Evolutionary conservation across 2,329 filamentous ascomycete genomes (phyloP).

Genomic region (Ophioceras dolichostomum): DNA sequence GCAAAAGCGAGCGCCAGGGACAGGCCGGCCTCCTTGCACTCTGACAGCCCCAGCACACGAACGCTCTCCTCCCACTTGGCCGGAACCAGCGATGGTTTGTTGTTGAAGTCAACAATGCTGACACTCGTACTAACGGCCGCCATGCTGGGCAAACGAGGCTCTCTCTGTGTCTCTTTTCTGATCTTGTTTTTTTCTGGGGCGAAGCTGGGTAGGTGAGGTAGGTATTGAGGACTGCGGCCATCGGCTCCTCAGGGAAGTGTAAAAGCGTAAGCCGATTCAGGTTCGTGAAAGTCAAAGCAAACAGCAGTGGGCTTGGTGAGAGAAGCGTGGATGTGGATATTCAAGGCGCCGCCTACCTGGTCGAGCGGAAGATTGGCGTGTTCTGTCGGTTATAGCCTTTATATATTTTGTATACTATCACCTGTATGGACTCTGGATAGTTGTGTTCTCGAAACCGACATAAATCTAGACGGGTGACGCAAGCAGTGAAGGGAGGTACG

Average conservation of each 20-base stretch:
- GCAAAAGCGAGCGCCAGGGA: conserved; percentile 70
- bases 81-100: conserved; percentile 35
- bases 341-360: too few relatives aligned
- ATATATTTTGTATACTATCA: conserved; percentile 43
- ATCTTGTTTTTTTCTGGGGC: background rate
- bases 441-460: conserved; percentile 43
- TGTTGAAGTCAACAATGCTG: conserved; percentile 16
- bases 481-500: conserved; percentile 43
- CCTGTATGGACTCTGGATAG: conserved; percentile 42
- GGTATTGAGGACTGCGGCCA: background rate
- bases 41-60: conserved; percentile 49
- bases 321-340: too few relatives aligned
- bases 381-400: conserved; percentile 10
- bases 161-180: conserved; percentile 2
- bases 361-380: too few relatives aligned
- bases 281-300: too few relatives aligned
- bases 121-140: conserved; percentile 21
- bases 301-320: too few relatives aligned
- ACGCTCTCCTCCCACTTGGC: conserved; percentile 40
- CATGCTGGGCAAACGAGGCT: conserved; percentile 24
- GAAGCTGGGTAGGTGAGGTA: too few relatives aligned
- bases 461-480: conserved; percentile 43
- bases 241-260: too few relatives aligned
- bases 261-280: too few relatives aligned
- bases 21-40: conserved; percentile 59